These are phyloP conservation scores for Lyophyllum semitale DNA, from an alignment of 768 basidiomycete species.

Conservation along the genomic window DNA sequence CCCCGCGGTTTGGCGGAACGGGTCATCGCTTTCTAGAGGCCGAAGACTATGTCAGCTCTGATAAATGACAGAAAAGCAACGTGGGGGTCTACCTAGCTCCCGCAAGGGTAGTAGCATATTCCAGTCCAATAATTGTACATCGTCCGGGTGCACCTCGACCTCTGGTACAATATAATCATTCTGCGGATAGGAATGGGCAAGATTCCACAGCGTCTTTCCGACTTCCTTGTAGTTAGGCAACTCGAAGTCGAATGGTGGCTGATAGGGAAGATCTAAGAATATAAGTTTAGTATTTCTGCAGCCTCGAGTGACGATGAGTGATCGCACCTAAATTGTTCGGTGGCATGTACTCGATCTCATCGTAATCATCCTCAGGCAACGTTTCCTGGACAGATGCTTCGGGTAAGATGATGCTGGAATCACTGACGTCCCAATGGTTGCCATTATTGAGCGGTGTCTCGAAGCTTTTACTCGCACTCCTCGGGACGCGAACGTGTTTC, in stretches of 20 bases:
- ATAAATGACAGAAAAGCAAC: background rate
- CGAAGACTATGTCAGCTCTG: background rate
- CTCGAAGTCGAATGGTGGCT: constrained; percentile 46
- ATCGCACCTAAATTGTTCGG: constrained; percentile 45
- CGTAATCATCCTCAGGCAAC: constrained; percentile 35
- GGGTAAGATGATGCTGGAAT: constrained; percentile 37
- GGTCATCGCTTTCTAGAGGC: constrained; percentile 28
- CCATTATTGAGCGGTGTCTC: constrained; percentile 70
- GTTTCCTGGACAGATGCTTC: constrained; percentile 30
- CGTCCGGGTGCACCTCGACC: constrained; percentile 24
- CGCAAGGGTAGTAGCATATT: constrained; percentile 29
- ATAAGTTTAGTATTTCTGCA: background rate
- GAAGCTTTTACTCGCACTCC: constrained; percentile 50
- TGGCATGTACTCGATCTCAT: constrained; percentile 55
- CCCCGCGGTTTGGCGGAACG: constrained; percentile 20
- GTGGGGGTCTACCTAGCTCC: constrained; percentile 25
- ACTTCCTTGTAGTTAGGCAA: constrained; percentile 45
- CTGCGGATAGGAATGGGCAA: constrained; percentile 32
- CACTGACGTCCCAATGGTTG: constrained; percentile 78
- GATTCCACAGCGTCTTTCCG: constrained; percentile 34
- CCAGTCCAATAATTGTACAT: constrained; percentile 27
- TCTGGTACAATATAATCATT: constrained; percentile 34
- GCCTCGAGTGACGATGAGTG: no score
- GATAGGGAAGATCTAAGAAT: constrained; percentile 39
- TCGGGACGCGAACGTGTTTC: constrained; percentile 59